Evolutionary conservation across 768 basidiomycete species (phyloP).

Genomic region (Podaxis sp.): DNA sequence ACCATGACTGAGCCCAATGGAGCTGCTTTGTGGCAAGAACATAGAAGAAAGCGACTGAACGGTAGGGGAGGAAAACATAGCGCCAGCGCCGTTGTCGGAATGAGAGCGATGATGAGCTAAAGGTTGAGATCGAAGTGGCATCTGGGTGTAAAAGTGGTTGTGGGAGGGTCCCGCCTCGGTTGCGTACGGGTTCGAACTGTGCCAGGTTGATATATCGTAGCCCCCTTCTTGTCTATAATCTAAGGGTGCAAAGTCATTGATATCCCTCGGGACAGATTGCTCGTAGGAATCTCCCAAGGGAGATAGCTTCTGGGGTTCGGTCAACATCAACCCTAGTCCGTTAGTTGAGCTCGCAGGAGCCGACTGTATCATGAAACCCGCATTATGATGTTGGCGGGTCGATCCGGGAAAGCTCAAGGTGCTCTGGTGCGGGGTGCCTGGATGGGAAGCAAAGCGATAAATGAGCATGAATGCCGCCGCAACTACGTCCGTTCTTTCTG

Average conservation of each 20-base stretch:
- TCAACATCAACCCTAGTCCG: background rate
- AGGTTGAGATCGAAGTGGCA: background rate
- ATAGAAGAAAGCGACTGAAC: background rate
- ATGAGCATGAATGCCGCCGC: background rate
- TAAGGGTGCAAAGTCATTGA: background rate
- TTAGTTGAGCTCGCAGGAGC: background rate
- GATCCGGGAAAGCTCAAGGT: background rate
- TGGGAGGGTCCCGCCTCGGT: background rate
- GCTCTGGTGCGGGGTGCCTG: conserved; percentile 11
- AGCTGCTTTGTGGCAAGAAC: background rate
- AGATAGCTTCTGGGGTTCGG: background rate
- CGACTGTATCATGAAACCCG: background rate
- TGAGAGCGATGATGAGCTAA: background rate
- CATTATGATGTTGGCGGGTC: background rate
- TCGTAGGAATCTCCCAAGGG: background rate
- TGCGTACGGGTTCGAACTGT: background rate
- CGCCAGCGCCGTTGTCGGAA: background rate
- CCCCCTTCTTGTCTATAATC: background rate
- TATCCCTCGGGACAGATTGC: background rate
- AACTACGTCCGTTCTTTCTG: background rate
- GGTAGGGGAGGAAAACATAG: background rate
- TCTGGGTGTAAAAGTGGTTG: background rate
- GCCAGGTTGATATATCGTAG: background rate
- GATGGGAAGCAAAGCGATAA: background rate
- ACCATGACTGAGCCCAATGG: background rate